These are phyloP conservation scores for Vitis hybrid DNA, from an alignment of 177 flowering plant genomes.

Conservation along the genomic window DNA sequence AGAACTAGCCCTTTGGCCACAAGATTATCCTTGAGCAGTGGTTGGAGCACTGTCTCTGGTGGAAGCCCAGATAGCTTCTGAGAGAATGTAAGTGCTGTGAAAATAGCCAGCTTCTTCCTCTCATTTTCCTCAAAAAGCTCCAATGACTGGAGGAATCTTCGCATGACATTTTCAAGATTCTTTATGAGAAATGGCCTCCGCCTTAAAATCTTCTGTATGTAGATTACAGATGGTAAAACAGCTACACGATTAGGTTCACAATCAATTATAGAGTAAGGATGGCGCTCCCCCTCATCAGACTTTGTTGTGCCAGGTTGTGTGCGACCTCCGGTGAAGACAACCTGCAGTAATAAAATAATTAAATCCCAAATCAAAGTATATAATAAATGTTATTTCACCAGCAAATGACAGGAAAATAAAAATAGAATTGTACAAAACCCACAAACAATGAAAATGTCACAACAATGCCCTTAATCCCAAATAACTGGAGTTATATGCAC, in stretches of 20 bases:
- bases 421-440: constrained; percentile 2
- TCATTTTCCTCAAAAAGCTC: constrained; percentile 98
- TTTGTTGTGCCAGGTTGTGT: constrained; percentile 98
- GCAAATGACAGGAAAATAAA: neutral
- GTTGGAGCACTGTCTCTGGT: constrained; percentile 97
- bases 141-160: constrained; percentile 90
- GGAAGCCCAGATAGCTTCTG: constrained; percentile 98
- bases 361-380: neutral
- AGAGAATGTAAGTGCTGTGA: constrained; percentile 98
- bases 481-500: no score
- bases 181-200: constrained; percentile 93
- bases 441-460: no score
- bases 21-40: constrained; percentile 96
- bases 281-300: constrained; percentile 99
- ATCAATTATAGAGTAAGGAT: constrained; percentile 79
- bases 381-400: neutral
- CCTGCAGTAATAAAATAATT: constrained; percentile 41
- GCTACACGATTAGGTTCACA: constrained; percentile 83
- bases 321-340: constrained; percentile 91
- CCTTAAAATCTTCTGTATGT: constrained; percentile 86
- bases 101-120: constrained; percentile 92
- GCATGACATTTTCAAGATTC: constrained; percentile 98
- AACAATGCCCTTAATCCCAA: no score
- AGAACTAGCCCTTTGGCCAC: constrained; percentile 95
- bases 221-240: constrained; percentile 85